These are phyloP conservation scores for Citrus cavaleriei DNA, from an alignment of 345 rosid genomes.

Conservation along the genomic window DNA sequence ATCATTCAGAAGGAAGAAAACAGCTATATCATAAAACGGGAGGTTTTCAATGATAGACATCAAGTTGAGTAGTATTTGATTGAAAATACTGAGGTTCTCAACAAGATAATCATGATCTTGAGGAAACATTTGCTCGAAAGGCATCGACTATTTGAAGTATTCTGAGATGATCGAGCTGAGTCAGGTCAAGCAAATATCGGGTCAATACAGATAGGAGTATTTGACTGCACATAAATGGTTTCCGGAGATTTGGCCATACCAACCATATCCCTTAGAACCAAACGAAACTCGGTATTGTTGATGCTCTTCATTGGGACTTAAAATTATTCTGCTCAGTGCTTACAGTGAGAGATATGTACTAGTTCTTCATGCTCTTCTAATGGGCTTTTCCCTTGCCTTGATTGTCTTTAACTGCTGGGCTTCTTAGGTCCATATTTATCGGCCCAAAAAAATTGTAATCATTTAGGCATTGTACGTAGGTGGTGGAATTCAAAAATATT, in stretches of 20 bases:
- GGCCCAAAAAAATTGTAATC: too few relatives aligned
- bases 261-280: not conserved
- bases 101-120: slow-evolving; percentile 31
- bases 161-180: too few relatives aligned
- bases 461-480: too few relatives aligned
- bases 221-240: not conserved
- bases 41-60: slow-evolving; percentile 35
- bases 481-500: too few relatives aligned
- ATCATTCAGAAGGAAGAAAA: slow-evolving; percentile 53
- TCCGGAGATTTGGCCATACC: not conserved
- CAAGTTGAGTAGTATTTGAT: slow-evolving; percentile 49
- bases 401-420: too few relatives aligned
- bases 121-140: slow-evolving; percentile 44
- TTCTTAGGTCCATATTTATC: too few relatives aligned
- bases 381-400: too few relatives aligned
- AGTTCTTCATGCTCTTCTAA: too few relatives aligned
- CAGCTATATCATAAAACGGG: slow-evolving; percentile 43
- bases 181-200: not conserved
- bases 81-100: slow-evolving; percentile 40
- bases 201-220: not conserved
- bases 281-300: not conserved
- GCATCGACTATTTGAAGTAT: too few relatives aligned
- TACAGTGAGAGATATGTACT: too few relatives aligned
- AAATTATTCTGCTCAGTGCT: too few relatives aligned
- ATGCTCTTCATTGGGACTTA: not conserved